Conservation (phyloP, 257 asterid genomes). For the Ligustrum vulgare region DNA sequence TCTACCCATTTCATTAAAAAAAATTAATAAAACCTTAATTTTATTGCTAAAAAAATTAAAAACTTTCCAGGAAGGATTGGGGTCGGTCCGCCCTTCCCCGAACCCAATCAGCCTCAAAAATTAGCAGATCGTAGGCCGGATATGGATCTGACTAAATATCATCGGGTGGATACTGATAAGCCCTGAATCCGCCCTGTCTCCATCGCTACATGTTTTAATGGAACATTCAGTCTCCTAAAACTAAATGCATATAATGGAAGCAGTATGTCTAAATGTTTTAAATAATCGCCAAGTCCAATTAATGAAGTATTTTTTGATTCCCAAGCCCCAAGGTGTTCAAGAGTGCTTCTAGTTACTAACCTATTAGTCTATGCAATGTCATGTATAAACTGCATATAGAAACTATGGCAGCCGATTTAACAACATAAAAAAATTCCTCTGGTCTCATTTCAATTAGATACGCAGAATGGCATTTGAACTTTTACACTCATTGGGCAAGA, state of each 20-base stretch:
- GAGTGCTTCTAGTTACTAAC: not conserved
- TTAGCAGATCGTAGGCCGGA: no score
- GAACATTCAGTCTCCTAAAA: not conserved
- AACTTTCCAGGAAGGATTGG: no score
- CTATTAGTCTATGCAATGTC: not conserved
- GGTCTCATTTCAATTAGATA: not conserved
- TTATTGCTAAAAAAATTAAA: no score
- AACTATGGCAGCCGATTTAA: no score
- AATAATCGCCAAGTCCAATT: not conserved
- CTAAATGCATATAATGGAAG: not conserved
- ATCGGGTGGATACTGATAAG: no score
- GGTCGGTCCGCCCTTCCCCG: no score
- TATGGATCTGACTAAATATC: no score
- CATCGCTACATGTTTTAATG: not conserved
- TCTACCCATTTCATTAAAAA: no score
- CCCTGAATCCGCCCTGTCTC: no score
- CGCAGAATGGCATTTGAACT: not conserved
- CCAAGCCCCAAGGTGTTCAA: not conserved
- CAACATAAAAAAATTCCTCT: not conserved
- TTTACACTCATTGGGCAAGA: not conserved
- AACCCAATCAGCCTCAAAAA: no score
- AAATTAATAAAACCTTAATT: no score
- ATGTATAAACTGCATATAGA: no score
- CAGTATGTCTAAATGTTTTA: not conserved
- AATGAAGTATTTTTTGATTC: not conserved